Conservation (phyloP, 1,284 basidiomycete genomes). For the Gymnopus androsaceus region DNA sequence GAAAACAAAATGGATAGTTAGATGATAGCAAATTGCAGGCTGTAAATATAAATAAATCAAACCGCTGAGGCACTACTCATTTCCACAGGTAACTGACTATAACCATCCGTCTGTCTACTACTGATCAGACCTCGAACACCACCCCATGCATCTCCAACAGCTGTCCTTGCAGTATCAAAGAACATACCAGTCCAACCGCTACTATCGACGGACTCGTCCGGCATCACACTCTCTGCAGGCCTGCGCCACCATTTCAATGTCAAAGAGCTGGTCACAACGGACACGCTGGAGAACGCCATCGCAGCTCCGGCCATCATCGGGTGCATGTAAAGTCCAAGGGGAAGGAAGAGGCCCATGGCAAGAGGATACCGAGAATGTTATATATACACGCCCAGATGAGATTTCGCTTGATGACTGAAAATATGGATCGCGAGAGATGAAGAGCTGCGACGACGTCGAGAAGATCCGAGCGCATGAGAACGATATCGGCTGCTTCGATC, state of each 20-base stretch:
- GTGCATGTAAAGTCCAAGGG: conserved; percentile 90
- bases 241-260: conserved; percentile 86
- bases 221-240: conserved; percentile 70
- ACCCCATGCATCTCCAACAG: conserved; percentile 44
- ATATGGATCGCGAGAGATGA: conserved; percentile 88
- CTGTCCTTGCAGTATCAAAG: conserved; percentile 45
- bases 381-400: conserved; percentile 93
- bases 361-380: conserved; percentile 94
- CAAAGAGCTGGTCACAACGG: conserved; percentile 90
- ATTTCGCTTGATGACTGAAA: conserved; percentile 87
- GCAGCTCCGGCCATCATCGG: conserved; percentile 98
- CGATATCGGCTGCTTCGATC: conserved; percentile 96
- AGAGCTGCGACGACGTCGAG: conserved; percentile 96
- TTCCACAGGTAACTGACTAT: conserved; percentile 72
- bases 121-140: conserved; percentile 45
- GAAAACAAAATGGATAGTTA: not conserved
- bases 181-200: conserved; percentile 46
- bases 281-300: conserved; percentile 97
- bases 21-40: not conserved
- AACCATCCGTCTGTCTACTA: conserved; percentile 47
- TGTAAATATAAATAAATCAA: not conserved
- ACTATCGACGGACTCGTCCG: conserved; percentile 46
- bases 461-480: conserved; percentile 95
- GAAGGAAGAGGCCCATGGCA: conserved; percentile 96
- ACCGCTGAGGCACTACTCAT: conserved; percentile 38